Base-by-base conservation (phyloP, 2,329 filamentous ascomycete genomes). In the Scleromitrula shiraiana region DNA sequence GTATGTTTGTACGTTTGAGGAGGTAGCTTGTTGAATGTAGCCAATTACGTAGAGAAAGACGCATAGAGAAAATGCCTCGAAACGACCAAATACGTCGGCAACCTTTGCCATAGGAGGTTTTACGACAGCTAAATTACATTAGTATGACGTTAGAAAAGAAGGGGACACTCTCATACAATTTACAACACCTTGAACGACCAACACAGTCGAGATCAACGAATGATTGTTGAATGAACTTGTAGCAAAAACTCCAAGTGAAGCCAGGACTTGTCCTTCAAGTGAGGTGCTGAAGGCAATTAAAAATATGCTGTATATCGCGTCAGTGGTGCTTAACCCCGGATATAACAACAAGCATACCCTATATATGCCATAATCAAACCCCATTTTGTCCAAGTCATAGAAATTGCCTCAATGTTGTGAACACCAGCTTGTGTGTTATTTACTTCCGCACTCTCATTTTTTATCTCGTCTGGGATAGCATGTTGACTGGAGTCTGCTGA, bases 11-110 rank as follows among this genome's bases (percentile, higher is more conserved):
- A 84, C 71, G 49, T 75, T 75, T 2, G 71, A 69, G 60, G 76
- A 84, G 0, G 69, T 71, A 7, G 84, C 83, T 70, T 84, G 83
- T 64, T 87, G 74, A 52, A 82, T 71, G 68, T 82, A 69, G 6
- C 76, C 76, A 6, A 75, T 56, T 5, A 58, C 37, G 50, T 68
- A 68, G 23, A 74, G 62, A 23, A 70, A 32, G 12, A 74, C 57
- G 55, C 68, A 68, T 45, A 67, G 57, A 20, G 65, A 55, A 54
- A 73, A 74, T 1, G 70, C 71, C 50, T 74, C 68, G 32, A 67
- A 62, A 38, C 73, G 71, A 27, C 72, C 72, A 58, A 71, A 71
- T 32, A 75, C 68, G 51, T 75, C 71, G 32, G 73, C 68, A 32
- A 74, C 59, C 56, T 75, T 76, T 49, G 71, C 71, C 47, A 74